A percentile compares a stretch with the other conserved stretches of the same genome.
Conservation (phyloP, 305 asterid genomes). For the Fraxinus ornus region DNA sequence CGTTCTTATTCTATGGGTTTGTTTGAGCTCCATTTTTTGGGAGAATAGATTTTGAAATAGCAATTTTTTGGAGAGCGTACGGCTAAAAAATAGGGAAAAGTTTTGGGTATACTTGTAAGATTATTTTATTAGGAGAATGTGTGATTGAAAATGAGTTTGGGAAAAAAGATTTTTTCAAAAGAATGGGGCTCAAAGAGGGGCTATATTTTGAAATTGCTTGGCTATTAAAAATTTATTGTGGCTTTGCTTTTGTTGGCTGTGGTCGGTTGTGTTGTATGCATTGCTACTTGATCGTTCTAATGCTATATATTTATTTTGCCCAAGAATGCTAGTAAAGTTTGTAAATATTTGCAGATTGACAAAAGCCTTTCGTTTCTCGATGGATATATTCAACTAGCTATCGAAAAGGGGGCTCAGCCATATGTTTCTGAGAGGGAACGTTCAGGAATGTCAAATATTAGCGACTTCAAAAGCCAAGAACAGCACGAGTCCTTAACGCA, state of each 20-base stretch:
- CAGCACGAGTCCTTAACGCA: slow-evolving; percentile 65
- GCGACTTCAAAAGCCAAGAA: slow-evolving; percentile 64
- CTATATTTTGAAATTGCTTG: not conserved
- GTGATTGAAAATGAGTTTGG: not conserved
- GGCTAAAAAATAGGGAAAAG: not conserved
- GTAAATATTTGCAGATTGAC: slow-evolving; percentile 60
- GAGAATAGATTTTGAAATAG: too few species aligned
- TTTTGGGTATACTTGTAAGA: not conserved
- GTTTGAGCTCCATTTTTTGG: too few species aligned
- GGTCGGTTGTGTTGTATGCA: not conserved
- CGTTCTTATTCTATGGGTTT: not conserved
- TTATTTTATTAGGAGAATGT: not conserved
- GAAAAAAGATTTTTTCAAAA: not conserved
- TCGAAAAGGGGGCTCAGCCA: slow-evolving; percentile 85
- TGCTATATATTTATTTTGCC: not conserved
- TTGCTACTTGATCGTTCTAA: not conserved
- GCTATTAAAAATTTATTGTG: not conserved
- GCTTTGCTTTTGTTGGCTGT: not conserved
- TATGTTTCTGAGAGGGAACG: slow-evolving; percentile 77
- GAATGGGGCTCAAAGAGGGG: not conserved
- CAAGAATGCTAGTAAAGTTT: not conserved
- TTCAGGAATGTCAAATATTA: slow-evolving; percentile 46
- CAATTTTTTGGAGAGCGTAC: not conserved
- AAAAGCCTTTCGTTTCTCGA: slow-evolving; percentile 69
- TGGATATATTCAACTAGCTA: slow-evolving; percentile 64